Evolutionary conservation across 768 basidiomycete species (phyloP).

Genomic region (Coprinopsis sp.): DNA sequence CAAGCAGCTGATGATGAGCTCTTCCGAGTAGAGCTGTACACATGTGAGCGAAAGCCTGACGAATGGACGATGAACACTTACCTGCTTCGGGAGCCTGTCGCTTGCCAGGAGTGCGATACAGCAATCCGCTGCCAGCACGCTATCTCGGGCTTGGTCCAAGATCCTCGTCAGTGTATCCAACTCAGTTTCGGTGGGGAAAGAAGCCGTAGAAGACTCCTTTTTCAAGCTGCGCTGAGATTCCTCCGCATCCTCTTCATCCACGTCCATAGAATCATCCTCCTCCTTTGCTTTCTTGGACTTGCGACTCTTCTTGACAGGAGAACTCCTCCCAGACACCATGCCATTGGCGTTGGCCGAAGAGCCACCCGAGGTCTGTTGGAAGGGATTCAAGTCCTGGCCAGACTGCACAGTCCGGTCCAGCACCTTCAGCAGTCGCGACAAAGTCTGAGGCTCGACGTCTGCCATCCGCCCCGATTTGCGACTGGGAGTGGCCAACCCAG

Average conservation of each 20-base stretch:
- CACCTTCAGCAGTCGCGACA: conserved; percentile 68
- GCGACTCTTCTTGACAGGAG: conserved; percentile 38
- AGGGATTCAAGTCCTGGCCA: conserved; percentile 73
- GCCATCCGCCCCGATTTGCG: conserved; percentile 50
- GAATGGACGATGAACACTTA: conserved; percentile 25
- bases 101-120: conserved; percentile 73
- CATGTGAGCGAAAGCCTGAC: conserved; percentile 1
- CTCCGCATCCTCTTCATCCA: conserved; percentile 20
- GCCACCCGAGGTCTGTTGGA: conserved; percentile 35
- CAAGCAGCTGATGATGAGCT: conserved; percentile 80
- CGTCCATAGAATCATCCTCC: conserved; percentile 22
- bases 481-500: conserved; percentile 41
- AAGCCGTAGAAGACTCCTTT: conserved; percentile 9
- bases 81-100: conserved; percentile 84
- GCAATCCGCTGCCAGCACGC: conserved; percentile 80
- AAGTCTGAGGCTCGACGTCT: conserved; percentile 57
- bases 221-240: conserved; percentile 13
- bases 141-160: conserved; percentile 64
- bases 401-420: conserved; percentile 75
- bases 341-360: conserved; percentile 8
- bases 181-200: conserved; percentile 38
- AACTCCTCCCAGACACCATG: conserved; percentile 24
- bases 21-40: conserved; percentile 84
- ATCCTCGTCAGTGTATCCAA: conserved; percentile 46
- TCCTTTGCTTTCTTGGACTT: conserved; percentile 40